phyloP scores from a whole-genome alignment of 768 basidiomycete species.

The Sarcodon aspratus region DNA sequence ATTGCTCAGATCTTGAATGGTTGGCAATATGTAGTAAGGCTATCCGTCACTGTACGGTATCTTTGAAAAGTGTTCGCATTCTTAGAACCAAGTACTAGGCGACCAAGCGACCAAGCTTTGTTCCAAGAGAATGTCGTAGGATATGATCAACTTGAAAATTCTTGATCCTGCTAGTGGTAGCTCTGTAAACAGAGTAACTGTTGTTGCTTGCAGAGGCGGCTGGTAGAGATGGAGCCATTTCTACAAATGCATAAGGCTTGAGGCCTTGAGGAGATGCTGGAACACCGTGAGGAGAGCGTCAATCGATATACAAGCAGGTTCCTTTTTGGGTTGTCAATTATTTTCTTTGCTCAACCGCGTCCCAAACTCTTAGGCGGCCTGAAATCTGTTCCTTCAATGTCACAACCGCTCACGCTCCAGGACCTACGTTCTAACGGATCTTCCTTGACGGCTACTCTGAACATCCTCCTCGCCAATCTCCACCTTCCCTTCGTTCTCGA shows the following conservation, averaged over 20 bases:
- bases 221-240: background rate
- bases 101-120: too few relatives aligned
- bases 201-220: background rate
- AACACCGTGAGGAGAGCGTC: too few relatives aligned
- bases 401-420: too few relatives aligned
- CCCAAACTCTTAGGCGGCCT: too few relatives aligned
- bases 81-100: conserved; percentile 20
- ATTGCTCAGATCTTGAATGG: conserved; percentile 16
- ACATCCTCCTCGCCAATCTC: conserved; percentile 18
- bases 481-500: conserved; percentile 21
- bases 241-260: too few relatives aligned
- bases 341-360: too few relatives aligned
- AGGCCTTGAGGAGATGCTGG: too few relatives aligned
- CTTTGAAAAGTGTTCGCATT: conserved; percentile 23
- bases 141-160: conserved; percentile 11
- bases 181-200: background rate
- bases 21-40: conserved; percentile 15
- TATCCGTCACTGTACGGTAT: conserved; percentile 14
- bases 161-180: background rate
- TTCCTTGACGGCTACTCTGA: conserved; percentile 9
- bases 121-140: conserved; percentile 26
- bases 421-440: conserved; percentile 5
- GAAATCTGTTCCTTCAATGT: too few relatives aligned
- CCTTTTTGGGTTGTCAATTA: too few relatives aligned
- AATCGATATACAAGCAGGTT: too few relatives aligned